Evolutionary conservation across 1,284 basidiomycete species (phyloP), one percentile per base, ranked within the genome.

Genomic region (Boletellus sp.): DNA sequence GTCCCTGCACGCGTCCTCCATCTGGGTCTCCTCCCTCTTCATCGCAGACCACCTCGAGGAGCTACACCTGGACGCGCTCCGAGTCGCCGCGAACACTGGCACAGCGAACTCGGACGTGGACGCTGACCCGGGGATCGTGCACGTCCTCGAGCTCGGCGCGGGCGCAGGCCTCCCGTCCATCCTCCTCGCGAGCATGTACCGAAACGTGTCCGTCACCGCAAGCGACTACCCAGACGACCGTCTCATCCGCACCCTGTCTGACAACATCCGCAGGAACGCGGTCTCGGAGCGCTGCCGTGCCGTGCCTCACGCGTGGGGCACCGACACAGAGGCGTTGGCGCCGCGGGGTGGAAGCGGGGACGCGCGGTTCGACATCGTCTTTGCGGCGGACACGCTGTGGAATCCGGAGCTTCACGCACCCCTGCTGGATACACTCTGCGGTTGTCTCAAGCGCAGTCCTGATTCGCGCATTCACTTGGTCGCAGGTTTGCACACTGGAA

Each of bases 341-440:
- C 63, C 81, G 26, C 53, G 5, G 13, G 13, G 30, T 7, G 30
- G 30, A 13, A 13, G 12, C 30, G 46, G 28, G 8, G 18, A 24
- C 26, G 36, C 28, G 16, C 71, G 72, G 18, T 88, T 86, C 59
- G 86, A 89, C 58, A 53, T 85, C 33, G 70, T 90, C 26, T 58
- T 89, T 15, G 85, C 86, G 0, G 83, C 87, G 10, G 88, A 90
- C 61, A 89, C 86, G 22, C 68, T 90, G 2, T 89, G 86, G 88
- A 86, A 89, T 59, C 65, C 83, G 3, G 79, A 81, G 22, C 57
- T 76, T 5, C 86, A 89, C 58, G 53, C 46, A 0, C 56, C 73
- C 10, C 81, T 89, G 49, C 66, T 86, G 30, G 61, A 75, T 6
- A 78, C 82, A 3, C 68, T 89, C 8, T 65, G 66, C 39, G 50